Conservation (phyloP, 805 yeast genomes). For the Torulaspora quercuum region DNA sequence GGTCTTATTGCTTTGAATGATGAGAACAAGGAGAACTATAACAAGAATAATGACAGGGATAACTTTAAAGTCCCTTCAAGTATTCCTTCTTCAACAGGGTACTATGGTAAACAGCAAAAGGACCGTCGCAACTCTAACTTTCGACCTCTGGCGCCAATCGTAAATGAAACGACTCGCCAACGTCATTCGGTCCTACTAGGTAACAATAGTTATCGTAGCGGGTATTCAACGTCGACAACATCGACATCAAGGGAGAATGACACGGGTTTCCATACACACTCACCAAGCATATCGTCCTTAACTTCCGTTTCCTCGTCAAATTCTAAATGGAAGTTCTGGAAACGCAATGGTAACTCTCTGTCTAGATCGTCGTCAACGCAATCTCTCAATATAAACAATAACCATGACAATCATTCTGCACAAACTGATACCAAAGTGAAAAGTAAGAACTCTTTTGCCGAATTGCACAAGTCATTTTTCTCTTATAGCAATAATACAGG, state of each 20-base stretch:
- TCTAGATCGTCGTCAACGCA: slow-evolving; percentile 19
- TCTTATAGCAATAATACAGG: slow-evolving; percentile 10
- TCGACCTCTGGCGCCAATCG: slow-evolving; percentile 18
- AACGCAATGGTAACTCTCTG: slow-evolving; percentile 17
- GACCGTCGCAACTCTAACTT: slow-evolving; percentile 17
- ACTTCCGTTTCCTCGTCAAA: slow-evolving; percentile 17
- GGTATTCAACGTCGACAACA: slow-evolving; percentile 2
- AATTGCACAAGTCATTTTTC: slow-evolving; percentile 25
- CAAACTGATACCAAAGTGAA: slow-evolving; percentile 14
- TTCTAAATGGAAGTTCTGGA: slow-evolving; percentile 38
- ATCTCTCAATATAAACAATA: slow-evolving; percentile 9
- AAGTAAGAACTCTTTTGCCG: slow-evolving; percentile 24
- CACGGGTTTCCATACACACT: slow-evolving; percentile 15
- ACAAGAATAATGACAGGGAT: slow-evolving; percentile 8
- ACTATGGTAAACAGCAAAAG: slow-evolving; percentile 3
- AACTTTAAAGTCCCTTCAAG: slow-evolving; percentile 12
- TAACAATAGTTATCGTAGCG: slow-evolving; percentile 8
- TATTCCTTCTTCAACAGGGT: slow-evolving; percentile 1
- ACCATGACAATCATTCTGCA: not conserved
- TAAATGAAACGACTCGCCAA: slow-evolving; percentile 15
- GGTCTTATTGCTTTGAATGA: slow-evolving; percentile 28
- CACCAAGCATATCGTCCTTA: slow-evolving; percentile 24
- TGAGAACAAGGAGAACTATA: slow-evolving; percentile 24
- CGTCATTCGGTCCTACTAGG: slow-evolving; percentile 14
- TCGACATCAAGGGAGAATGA: slow-evolving; percentile 3